A percentile compares a stretch with the other conserved stretches of the same genome.
These are phyloP conservation scores for Raffaelea ambrosiae DNA, from an alignment of 2,329 filamentous ascomycete genomes.

Conservation along the genomic window DNA sequence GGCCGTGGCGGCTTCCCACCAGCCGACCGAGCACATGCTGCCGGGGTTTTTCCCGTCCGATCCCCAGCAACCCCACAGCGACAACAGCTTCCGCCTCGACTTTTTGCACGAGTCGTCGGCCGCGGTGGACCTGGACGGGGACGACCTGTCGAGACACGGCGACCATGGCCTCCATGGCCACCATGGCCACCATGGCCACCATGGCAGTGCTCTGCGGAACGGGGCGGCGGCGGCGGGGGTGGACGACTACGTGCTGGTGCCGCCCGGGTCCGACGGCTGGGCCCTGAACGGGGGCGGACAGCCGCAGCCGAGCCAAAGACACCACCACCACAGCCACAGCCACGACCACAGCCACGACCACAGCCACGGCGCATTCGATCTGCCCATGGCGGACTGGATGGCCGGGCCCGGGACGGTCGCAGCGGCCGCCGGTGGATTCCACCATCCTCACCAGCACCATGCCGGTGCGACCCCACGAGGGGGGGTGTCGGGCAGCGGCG, in stretches of 20 bases:
- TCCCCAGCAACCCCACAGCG: background rate
- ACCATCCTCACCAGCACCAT: no score
- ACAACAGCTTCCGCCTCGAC: slow-evolving; percentile 17
- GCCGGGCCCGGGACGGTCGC: background rate
- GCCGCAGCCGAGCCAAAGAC: background rate
- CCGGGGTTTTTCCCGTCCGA: slow-evolving; percentile 16
- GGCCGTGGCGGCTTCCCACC: slow-evolving; percentile 5
- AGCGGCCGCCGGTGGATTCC: background rate
- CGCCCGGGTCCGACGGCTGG: slow-evolving; percentile 20
- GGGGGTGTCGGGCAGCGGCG: no score
- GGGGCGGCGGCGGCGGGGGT: no score
- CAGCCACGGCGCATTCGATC: slow-evolving; percentile 15
- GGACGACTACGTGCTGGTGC: slow-evolving; percentile 17
- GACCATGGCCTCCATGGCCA: no score
- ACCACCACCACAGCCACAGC: slow-evolving; percentile 1
- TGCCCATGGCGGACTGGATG: slow-evolving; percentile 18
- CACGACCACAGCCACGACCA: background rate
- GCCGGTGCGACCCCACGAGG: no score
- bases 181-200: no score
- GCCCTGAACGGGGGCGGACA: slow-evolving; percentile 10
- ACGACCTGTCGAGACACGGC: slow-evolving; percentile 11
- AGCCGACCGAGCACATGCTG: slow-evolving; percentile 14
- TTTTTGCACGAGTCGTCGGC: slow-evolving; percentile 19
- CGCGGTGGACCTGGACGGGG: slow-evolving; percentile 9
- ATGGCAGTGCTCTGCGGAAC: background rate